These are phyloP conservation scores for Curvularia sp. DNA, from an alignment of 2,329 filamentous ascomycete species.

Conservation along the genomic window DNA sequence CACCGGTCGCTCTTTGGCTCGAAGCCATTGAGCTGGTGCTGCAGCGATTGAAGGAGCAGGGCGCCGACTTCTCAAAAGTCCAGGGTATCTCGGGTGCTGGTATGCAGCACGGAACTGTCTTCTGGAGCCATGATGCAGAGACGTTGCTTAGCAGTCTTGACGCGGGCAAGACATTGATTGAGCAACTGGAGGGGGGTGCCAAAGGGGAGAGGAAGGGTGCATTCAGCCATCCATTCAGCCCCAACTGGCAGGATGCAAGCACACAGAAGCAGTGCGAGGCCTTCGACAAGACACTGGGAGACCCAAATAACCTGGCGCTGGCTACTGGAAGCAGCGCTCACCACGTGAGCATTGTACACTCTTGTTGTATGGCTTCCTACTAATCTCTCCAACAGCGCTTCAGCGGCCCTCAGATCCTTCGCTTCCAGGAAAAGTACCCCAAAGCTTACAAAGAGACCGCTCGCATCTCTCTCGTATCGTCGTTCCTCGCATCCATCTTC, in stretches of 20 bases:
- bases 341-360: constrained; percentile 68
- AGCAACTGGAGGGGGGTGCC: constrained; percentile 66
- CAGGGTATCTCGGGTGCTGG: constrained; percentile 88
- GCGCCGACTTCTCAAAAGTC: constrained; percentile 76
- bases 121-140: constrained; percentile 80
- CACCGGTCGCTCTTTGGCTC: constrained; percentile 92
- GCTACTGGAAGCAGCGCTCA: constrained; percentile 92
- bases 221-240: constrained; percentile 85
- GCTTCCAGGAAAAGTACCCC: constrained; percentile 81
- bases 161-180: constrained; percentile 66
- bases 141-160: constrained; percentile 68
- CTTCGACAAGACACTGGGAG: constrained; percentile 78
- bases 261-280: constrained; percentile 90
- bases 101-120: constrained; percentile 97
- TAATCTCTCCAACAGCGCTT: constrained; percentile 71
- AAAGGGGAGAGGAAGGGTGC: constrained; percentile 59
- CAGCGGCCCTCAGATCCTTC: constrained; percentile 94
- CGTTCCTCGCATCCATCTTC: constrained; percentile 90
- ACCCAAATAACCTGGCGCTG: constrained; percentile 72
- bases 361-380: background rate
- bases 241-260: constrained; percentile 98
- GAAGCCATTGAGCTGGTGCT: constrained; percentile 91
- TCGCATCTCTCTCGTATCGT: constrained; percentile 92
- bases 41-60: constrained; percentile 70
- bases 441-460: constrained; percentile 80